Conservation (phyloP, 176 grass and related monocot genomes). For the Raddia distichophylla region DNA sequence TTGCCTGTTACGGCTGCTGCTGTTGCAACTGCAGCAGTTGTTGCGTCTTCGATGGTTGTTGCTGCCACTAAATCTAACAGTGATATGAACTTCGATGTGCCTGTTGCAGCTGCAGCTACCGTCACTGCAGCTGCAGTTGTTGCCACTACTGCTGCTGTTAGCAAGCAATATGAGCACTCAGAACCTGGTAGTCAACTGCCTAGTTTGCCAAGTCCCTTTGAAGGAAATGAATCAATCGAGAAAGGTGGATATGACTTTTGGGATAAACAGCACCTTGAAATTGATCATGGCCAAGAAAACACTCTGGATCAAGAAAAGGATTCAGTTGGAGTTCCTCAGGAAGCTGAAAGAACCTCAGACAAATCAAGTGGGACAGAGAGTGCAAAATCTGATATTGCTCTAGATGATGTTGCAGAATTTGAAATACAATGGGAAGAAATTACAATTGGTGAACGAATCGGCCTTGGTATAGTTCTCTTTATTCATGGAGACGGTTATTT, state of each 20-base stretch:
- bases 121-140: conserved; percentile 92
- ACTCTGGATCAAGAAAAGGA: conserved; percentile 58
- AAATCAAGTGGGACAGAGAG: conserved; percentile 90
- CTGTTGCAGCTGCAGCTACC: conserved; percentile 87
- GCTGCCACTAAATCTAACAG: conserved; percentile 81
- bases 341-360: conserved; percentile 79
- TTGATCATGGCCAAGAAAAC: conserved; percentile 57
- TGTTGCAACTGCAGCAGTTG: conserved; percentile 96
- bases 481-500: conserved; percentile 3
- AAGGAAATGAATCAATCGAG: conserved; percentile 54
- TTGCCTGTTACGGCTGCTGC: conserved; percentile 92
- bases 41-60: conserved; percentile 95
- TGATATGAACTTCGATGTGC: conserved; percentile 79
- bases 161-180: conserved; percentile 58
- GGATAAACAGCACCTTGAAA: conserved; percentile 55
- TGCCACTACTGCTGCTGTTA: conserved; percentile 88
- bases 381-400: conserved; percentile 74
- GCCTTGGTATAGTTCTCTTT: conserved; percentile 74
- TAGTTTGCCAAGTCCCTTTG: conserved; percentile 48
- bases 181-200: conserved; percentile 54
- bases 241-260: conserved; percentile 53
- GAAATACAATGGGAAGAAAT: conserved; percentile 98
- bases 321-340: conserved; percentile 55
- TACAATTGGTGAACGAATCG: conserved; percentile 83
- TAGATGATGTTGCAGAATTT: conserved; percentile 82